Evolutionary conservation across 202 grass and related monocot species (phyloP), one percentile per base, ranked within the genome.

Genomic region (Saccharum hybrid): DNA sequence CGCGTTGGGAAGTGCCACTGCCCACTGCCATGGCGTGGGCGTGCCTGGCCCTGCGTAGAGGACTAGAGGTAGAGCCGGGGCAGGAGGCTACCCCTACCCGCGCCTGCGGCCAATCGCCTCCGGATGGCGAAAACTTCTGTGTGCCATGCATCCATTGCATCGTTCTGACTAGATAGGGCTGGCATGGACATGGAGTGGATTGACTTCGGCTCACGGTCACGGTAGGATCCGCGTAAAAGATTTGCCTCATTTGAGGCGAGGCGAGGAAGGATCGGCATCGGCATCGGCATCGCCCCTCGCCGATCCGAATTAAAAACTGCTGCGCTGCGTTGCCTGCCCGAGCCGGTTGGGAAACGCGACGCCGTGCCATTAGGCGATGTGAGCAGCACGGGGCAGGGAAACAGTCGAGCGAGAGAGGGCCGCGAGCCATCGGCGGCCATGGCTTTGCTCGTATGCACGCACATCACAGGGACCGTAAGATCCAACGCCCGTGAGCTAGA

Each of bases 401-500:
- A 14, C 36, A 30, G 12, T 41, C 2, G 39, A 48, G 68, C 12
- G 45, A 56, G 66, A 13, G 0, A 14, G 9, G 7, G 13, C 13
- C 14, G 4, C 42, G 54, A 22, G 56, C 56, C 56, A 23, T 19
- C 56, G 56, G 56, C 56, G 56, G 21, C n/a, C 56, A 60, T 60
- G 56, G n/a, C 56, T 22, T 34, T 36, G 70, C 70, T 36, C 26
- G 40, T 15, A 0, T 10, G 8, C 65, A 10, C 1, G 33, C 28
- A 34, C 36, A 37, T 4, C 30, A 19, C 37, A 18, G 75, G 54
- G 42, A 71, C 86, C 81, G 67, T 12, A 80, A 49, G 51, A 85
- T 81, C 82, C 87, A 89, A 76, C 42, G 72, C 77, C 82, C 77
- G 87, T 89, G 81, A 30, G 64, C 41, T 68, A 63, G 63, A 19